Conservation (phyloP, 495 filamentous ascomycete genomes). For the Penicillium egyptiacum region DNA sequence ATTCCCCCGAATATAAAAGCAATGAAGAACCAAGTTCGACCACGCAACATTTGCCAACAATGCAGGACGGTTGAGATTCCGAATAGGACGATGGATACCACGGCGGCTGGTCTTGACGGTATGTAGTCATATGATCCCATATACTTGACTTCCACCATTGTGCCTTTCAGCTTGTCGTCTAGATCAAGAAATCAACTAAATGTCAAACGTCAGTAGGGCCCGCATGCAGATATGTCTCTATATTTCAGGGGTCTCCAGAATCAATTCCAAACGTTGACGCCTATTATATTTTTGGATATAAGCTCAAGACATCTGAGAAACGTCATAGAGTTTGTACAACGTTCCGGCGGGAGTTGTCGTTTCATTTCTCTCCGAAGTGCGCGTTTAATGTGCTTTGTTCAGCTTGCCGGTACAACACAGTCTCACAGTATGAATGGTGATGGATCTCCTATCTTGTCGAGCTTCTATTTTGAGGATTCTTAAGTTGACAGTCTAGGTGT, state of each 20-base stretch:
- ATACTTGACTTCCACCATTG: not conserved
- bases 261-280: not conserved
- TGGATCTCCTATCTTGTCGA: not conserved
- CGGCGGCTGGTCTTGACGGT: constrained; percentile 20
- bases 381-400: not conserved
- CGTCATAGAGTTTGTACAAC: not conserved
- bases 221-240: not conserved
- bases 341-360: not conserved
- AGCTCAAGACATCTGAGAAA: not conserved
- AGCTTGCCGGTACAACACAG: not conserved
- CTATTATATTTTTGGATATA: not conserved
- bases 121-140: constrained; percentile 2
- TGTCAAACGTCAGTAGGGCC: not conserved
- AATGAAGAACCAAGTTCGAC: constrained; percentile 59
- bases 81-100: constrained; percentile 51
- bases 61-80: constrained; percentile 42
- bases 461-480: not conserved
- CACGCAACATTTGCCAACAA: constrained; percentile 42
- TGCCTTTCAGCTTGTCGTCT: not conserved
- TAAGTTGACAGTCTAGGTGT: no score
- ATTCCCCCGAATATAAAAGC: constrained; percentile 56
- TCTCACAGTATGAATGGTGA: not conserved
- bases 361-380: not conserved
- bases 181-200: not conserved
- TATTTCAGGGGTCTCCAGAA: not conserved